Base-by-base conservation (phyloP, 2,329 filamentous ascomycete genomes). In the Arthrobotrys musiformis region DNA sequence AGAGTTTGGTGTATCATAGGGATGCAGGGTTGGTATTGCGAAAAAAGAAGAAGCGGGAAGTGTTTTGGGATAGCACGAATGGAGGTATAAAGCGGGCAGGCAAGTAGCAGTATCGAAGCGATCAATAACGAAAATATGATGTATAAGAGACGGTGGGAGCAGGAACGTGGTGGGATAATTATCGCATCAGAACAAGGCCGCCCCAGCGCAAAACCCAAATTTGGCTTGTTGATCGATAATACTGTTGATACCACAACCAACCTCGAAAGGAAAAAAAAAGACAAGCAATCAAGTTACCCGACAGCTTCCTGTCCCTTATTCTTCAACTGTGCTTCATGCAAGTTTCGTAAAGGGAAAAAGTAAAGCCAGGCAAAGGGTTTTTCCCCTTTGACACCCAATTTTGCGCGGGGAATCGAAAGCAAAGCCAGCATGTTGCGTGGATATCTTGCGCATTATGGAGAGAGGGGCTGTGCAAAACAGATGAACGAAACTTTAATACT, bases 401-500 rank as follows among this genome's bases (percentile, higher is more conserved):
- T 24, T 30, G 22, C 62, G 48, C 37, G 72, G 56, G 17, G 9
- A 44, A 22, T 22, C 42, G 40, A 44, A 33, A 64, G 40, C 52
- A 44, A 33, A 33, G 50, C 48, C 33, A 77, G 24, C 44, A 26
- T 46, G 54, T 17, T 40, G 37, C 37, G 37, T 40, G 37, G 37
- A 56, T 60, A 52, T 42, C 22, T 28, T 50, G 37, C 58, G 69
- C 69, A 73, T 64, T 40, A 60, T 61, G 73, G 19, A 37, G 60
- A 64, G 60, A 30, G 48, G 66, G 73, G 73, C 73, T 77, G 73
- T 77, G 73, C 73, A 77, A 48, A 67, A 67, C 58, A 33, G 62
- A 69, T 58, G 42, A 54, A 68, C 62, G 40, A 40, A 70, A 70
- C 50, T 52, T 66, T 70, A 70, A 66, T 70, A 30, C 62, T 50